phyloP scores from a whole-genome alignment of 495 filamentous ascomycete species.

The Baudoinia panamericana region DNA sequence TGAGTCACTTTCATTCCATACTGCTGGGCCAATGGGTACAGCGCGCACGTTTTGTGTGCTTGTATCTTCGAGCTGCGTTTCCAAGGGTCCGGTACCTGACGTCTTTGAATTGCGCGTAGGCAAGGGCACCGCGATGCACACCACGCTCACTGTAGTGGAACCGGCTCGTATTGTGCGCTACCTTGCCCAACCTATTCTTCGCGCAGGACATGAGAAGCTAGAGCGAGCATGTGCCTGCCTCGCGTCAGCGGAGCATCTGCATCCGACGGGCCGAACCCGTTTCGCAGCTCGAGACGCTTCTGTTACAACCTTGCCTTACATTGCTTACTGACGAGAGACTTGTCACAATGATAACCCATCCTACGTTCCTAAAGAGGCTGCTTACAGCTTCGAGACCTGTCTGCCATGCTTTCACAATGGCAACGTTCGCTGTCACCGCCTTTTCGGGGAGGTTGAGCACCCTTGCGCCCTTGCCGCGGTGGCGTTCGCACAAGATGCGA shows the following conservation, averaged over 20 bases:
- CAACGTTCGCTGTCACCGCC: slow-evolving; percentile 12
- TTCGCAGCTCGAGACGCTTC: too few relatives aligned
- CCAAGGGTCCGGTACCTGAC: slow-evolving; percentile 11
- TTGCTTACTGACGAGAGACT: too few relatives aligned
- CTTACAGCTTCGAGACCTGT: slow-evolving; percentile 2
- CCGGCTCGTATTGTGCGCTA: slow-evolving; percentile 9
- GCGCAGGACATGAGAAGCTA: too few relatives aligned
- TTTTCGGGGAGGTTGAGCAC: too few relatives aligned
- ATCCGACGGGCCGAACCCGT: too few relatives aligned
- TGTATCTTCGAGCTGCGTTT: background rate
- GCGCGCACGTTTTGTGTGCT: slow-evolving; percentile 5
- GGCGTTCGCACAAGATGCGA: too few relatives aligned
- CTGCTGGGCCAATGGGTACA: slow-evolving; percentile 18
- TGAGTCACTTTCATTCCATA: slow-evolving; percentile 20
- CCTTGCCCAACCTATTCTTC: too few relatives aligned
- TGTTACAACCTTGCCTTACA: too few relatives aligned
- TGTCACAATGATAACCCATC: background rate
- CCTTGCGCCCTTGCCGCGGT: too few relatives aligned
- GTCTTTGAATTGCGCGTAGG: slow-evolving; percentile 1
- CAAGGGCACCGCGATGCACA: background rate
- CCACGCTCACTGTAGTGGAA: slow-evolving; percentile 4
- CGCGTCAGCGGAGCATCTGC: too few relatives aligned
- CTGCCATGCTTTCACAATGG: slow-evolving; percentile 11
- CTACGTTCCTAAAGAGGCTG: background rate
- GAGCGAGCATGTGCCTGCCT: too few relatives aligned